Percentiles rank a stretch among this genome's conserved stretches.
Conservation (phyloP, 768 basidiomycete species). For the Lactarius sanguifluus region DNA sequence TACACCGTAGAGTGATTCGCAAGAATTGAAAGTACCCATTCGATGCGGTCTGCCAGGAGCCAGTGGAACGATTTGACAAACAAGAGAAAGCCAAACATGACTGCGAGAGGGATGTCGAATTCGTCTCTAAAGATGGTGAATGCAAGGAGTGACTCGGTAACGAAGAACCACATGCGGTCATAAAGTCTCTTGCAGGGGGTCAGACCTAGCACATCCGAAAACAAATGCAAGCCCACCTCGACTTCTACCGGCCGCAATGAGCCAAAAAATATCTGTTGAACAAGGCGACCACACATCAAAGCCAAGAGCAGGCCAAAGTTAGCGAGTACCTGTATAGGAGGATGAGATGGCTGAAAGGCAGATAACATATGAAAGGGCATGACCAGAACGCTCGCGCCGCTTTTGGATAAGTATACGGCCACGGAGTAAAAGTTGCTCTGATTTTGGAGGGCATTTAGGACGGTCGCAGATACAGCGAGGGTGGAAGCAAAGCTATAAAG, state of each 20-base stretch:
- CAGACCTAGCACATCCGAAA: neutral
- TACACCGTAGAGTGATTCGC: neutral
- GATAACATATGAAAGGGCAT: slow-evolving; percentile 30
- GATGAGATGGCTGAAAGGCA: slow-evolving; percentile 2
- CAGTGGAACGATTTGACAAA: slow-evolving; percentile 99
- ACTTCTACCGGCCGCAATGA: slow-evolving; percentile 82
- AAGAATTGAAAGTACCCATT: slow-evolving; percentile 67
- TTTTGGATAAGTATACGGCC: slow-evolving; percentile 88
- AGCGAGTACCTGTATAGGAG: slow-evolving; percentile 65
- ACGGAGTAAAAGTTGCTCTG: slow-evolving; percentile 94
- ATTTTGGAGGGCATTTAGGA: slow-evolving; percentile 76
- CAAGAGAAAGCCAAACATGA: slow-evolving; percentile 93
- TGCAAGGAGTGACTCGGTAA: slow-evolving; percentile 93
- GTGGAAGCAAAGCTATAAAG: slow-evolving; percentile 70
- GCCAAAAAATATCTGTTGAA: slow-evolving; percentile 92
- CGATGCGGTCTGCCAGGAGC: slow-evolving; percentile 92
- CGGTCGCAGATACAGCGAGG: slow-evolving; percentile 65
- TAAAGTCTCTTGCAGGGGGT: slow-evolving; percentile 76
- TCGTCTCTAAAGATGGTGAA: slow-evolving; percentile 97
- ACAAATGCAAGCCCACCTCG: slow-evolving; percentile 57
- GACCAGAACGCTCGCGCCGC: slow-evolving; percentile 90
- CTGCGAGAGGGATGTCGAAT: slow-evolving; percentile 86
- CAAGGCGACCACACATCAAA: slow-evolving; percentile 68
- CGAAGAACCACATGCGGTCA: slow-evolving; percentile 95
- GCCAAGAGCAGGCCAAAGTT: slow-evolving; percentile 86